A percentile compares a stretch with the other conserved stretches of the same genome.
Evolutionary conservation across 2,329 filamentous ascomycete species (phyloP).

Genomic region (Penicillium sp.): DNA sequence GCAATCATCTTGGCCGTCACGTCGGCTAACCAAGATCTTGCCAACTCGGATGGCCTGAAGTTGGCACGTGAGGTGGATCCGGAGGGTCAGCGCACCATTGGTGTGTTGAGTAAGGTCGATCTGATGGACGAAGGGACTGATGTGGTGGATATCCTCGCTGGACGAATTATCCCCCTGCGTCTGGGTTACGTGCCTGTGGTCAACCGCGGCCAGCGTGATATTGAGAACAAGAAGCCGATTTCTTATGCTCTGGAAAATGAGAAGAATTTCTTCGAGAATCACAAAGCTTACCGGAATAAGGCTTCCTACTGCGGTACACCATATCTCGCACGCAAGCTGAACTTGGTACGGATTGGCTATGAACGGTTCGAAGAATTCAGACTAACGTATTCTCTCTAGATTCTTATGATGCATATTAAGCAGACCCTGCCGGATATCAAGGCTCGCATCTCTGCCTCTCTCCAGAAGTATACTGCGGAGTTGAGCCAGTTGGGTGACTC

Average conservation of each 20-base stretch:
- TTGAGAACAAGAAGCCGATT: constrained; percentile 96
- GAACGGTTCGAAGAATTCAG: too few relatives aligned
- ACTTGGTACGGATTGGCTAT: constrained; percentile 56
- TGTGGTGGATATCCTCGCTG: constrained; percentile 96
- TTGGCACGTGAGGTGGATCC: constrained; percentile 94
- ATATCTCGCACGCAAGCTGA: constrained; percentile 92
- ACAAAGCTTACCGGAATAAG: constrained; percentile 98
- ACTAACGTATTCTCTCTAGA: constrained; percentile 48
- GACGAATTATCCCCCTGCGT: constrained; percentile 90
- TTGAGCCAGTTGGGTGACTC: constrained; percentile 82
- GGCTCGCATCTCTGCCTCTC: constrained; percentile 85
- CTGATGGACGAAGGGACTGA: constrained; percentile 98
- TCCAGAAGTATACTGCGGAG: constrained; percentile 86
- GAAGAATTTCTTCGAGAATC: constrained; percentile 96
- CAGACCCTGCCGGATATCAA: constrained; percentile 99
- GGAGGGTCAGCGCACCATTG: constrained; percentile 94
- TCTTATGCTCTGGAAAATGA: constrained; percentile 86
- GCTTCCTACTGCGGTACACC: constrained; percentile 97
- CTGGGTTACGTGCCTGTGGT: constrained; percentile 96
- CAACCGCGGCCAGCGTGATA: constrained; percentile 95
- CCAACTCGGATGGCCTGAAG: constrained; percentile 97
- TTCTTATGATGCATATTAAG: constrained; percentile 99
- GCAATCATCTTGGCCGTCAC: constrained; percentile 97
- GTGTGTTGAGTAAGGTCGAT: constrained; percentile 97
- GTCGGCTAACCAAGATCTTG: constrained; percentile 93